Percentiles rank a stretch among this genome's conserved stretches.
Conservation (phyloP, 148 eudicot genomes). For the Gaultheria prostrata region DNA sequence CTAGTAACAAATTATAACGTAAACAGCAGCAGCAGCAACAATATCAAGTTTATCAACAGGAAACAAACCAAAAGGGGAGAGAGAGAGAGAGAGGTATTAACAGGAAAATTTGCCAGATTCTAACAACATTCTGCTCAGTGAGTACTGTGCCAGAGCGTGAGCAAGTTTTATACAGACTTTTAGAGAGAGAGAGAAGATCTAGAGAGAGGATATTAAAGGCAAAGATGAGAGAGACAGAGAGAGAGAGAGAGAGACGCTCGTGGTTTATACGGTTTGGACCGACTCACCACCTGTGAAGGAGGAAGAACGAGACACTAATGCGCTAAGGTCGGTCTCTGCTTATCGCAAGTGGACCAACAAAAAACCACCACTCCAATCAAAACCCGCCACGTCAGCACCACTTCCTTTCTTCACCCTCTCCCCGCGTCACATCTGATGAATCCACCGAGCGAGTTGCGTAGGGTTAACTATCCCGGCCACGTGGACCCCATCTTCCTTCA, state of each 20-base stretch:
- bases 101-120: neutral
- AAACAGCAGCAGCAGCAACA: too few species aligned
- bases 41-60: too few species aligned
- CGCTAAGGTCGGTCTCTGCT: neutral
- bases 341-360: neutral
- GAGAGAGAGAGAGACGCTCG: neutral
- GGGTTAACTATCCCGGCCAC: conserved; percentile 69
- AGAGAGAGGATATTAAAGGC: too few species aligned
- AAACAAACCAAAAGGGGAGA: neutral
- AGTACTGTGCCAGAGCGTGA: neutral
- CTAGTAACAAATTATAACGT: too few species aligned
- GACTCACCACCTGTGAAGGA: conserved; percentile 8
- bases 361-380: neutral
- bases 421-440: conserved; percentile 51
- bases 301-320: neutral
- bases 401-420: neutral
- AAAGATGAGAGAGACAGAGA: neutral
- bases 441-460: conserved; percentile 65
- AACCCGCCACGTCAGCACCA: neutral
- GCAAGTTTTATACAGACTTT: neutral
- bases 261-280: neutral
- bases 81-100: neutral
- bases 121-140: neutral
- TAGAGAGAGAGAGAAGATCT: neutral
- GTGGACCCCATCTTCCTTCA: conserved; percentile 58